A percentile compares a stretch with the other conserved stretches of the same genome.
Evolutionary conservation across 352 stramenopile species (phyloP).

Genomic region (Globisporangium nagaii): DNA sequence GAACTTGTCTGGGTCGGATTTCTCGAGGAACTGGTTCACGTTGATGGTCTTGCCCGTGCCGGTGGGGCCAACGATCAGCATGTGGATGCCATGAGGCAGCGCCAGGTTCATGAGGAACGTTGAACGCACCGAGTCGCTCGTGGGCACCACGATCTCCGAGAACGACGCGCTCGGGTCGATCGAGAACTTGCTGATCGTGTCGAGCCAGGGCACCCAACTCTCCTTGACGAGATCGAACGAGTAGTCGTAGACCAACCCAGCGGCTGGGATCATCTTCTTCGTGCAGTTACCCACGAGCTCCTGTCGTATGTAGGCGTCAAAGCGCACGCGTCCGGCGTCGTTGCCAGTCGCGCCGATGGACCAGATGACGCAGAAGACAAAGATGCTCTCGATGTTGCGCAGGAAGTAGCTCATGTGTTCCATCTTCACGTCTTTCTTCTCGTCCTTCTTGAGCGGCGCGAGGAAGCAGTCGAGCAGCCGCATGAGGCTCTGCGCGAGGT

Average conservation of each 20-base stretch:
- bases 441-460: slow-evolving; percentile 68
- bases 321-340: slow-evolving; percentile 68
- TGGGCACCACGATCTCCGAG: slow-evolving; percentile 92
- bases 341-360: slow-evolving; percentile 89
- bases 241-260: slow-evolving; percentile 88
- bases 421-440: slow-evolving; percentile 79
- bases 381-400: slow-evolving; percentile 84
- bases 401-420: slow-evolving; percentile 66
- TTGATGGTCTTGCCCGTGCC: slow-evolving; percentile 95
- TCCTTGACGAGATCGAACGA: slow-evolving; percentile 79
- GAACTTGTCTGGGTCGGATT: slow-evolving; percentile 84
- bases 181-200: slow-evolving; percentile 81
- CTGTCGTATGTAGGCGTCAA: slow-evolving; percentile 84
- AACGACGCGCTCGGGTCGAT: slow-evolving; percentile 80
- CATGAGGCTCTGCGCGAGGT: slow-evolving; percentile 86
- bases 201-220: slow-evolving; percentile 88
- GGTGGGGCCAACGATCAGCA: slow-evolving; percentile 92
- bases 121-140: slow-evolving; percentile 90
- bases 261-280: slow-evolving; percentile 48
- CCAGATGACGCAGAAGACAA: slow-evolving; percentile 92
- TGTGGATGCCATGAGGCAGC: slow-evolving; percentile 76
- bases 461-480: slow-evolving; percentile 92
- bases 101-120: slow-evolving; percentile 90
- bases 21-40: slow-evolving; percentile 90
- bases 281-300: slow-evolving; percentile 67